Evolutionary conservation across 805 yeast species (phyloP), one percentile per base, ranked within the genome.

Genomic region (Ogataea minuta): DNA sequence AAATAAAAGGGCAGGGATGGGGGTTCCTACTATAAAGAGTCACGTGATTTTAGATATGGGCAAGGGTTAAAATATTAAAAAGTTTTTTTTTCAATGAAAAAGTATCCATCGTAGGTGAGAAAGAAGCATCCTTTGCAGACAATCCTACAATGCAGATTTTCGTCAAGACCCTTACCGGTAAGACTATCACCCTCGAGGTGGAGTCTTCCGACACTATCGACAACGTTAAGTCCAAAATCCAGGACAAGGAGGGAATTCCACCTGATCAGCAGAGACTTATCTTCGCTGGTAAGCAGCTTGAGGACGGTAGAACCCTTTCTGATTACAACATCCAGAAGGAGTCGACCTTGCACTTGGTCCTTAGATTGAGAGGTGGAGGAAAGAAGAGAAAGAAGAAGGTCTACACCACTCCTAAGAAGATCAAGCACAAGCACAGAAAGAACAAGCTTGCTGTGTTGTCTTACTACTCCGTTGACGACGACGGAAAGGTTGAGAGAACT

Each of bases 331-430:
- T 91, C 77, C 98, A 91, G 78, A 91, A 91, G 85, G 99, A 91
- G 80, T 91, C 99, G 51, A 91, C 99, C 55, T 74, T 91, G 50
- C 97, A 90, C 71, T 80, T 90, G 72, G 96, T 90, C 60, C 78
- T 90, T 54, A 90, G 96, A 83, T 83, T 89, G 74, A 87, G 96
- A 81, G 96, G 67, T 62, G 95, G 95, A 81, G 96, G 96, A 80
- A 93, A 90, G 87, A 93, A 93, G 93, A 91, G 96, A 84, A 93
- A 93, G 93, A 93, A 93, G 96, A 91, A 91, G 95, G 97, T 89
- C 71, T 93, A 91, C 91, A 91, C 98, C 78, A 91, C 98, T 70
- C 99, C 99, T 81, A 93, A 93, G 90, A 95, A 90, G 85, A 87
- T 93, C 79, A 87, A 77, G 79, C 98, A 93, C 95, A 90, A 89